Evolutionary conservation across 768 basidiomycete species (phyloP), one percentile per base, ranked within the genome.

Genomic region (Inosperma sp.): DNA sequence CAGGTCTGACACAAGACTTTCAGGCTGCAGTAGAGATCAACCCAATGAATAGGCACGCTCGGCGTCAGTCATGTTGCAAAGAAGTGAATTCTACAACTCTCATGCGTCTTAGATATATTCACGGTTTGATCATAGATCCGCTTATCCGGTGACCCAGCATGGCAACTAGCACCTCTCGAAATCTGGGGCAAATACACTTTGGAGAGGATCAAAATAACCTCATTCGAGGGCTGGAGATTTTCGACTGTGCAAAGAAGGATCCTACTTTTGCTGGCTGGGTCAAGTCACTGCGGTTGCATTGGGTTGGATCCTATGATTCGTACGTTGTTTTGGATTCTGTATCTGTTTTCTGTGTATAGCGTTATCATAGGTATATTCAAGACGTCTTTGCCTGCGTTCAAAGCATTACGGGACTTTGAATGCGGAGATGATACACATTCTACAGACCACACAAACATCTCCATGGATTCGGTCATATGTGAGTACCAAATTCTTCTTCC

Each of bases 151-250:
- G 78, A 78, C 51, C 81, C 83, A 2, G 79, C 82, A 2, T 80
- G 78, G 3, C 81, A 78, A 52, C 78, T 82, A 17, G 76, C 78
- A n/a, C 83, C 84, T 0, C 68, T 73, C 6, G 84, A 86, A 67
- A 73, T 86, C 35, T 86, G 84, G 83, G 81, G 82, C 56, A 85
- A 62, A 68, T 84, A 29, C 83, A 84, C 62, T 81, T 86, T 56
- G 80, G 82, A 29, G 82, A 84, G 53, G 84, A 84, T 53, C 72
- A 73, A 48, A 82, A 83, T n/a, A 78, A 78, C 53, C 68, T 81
- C 26, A 80, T 80, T 49, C 73, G 81, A 7, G 81, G 81, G 0
- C 64, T 86, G 29, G 84, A 86, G 59, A 79, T 86, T 44, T 82
- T 85, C 54, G 83, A 85, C 63, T 68, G 82, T 21, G 83, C 79